phyloP scores from a whole-genome alignment of 2,329 filamentous ascomycete species.

The Phaeosphaeria sp. region DNA sequence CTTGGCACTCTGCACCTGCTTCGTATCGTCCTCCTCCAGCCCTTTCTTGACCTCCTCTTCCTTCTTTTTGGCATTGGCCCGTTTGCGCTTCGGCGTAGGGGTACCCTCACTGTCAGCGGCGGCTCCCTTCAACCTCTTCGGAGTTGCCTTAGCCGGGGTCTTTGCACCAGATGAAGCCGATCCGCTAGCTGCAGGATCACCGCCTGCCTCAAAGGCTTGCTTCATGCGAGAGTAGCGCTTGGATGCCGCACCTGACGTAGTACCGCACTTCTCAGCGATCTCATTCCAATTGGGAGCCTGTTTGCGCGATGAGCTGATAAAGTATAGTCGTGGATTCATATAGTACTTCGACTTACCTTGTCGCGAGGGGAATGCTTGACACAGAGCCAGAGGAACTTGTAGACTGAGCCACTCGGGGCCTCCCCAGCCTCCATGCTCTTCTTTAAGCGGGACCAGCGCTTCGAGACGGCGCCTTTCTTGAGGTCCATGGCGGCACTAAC shows the following conservation, averaged over 20 bases:
- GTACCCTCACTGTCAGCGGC: background rate
- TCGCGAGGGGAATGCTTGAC: constrained; percentile 33
- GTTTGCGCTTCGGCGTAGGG: constrained; percentile 30
- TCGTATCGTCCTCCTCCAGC: background rate
- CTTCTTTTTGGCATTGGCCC: constrained; percentile 12
- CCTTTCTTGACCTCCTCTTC: constrained; percentile 4
- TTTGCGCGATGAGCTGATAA: background rate
- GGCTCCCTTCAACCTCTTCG: constrained; percentile 8
- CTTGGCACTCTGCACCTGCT: background rate
- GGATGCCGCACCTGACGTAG: constrained; percentile 37
- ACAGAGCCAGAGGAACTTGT: constrained; percentile 38
- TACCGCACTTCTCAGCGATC: constrained; percentile 35
- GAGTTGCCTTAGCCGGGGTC: constrained; percentile 3
- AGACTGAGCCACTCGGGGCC: constrained; percentile 12
- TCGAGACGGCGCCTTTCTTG: constrained; percentile 30
- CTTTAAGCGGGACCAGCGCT: constrained; percentile 46
- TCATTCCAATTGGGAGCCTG: constrained; percentile 33
- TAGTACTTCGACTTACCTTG: constrained; percentile 22
- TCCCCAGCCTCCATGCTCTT: constrained; percentile 29
- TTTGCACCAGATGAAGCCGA: constrained; percentile 4
- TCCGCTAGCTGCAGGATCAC: constrained; percentile 5
- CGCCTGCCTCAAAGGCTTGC: constrained; percentile 31
- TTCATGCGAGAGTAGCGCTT: constrained; percentile 46
- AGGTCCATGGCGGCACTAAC: constrained; percentile 32
- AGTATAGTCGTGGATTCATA: background rate